Evolutionary conservation across 2,329 filamentous ascomycete genomes (phyloP).

Genomic region (Colletotrichum siamense): DNA sequence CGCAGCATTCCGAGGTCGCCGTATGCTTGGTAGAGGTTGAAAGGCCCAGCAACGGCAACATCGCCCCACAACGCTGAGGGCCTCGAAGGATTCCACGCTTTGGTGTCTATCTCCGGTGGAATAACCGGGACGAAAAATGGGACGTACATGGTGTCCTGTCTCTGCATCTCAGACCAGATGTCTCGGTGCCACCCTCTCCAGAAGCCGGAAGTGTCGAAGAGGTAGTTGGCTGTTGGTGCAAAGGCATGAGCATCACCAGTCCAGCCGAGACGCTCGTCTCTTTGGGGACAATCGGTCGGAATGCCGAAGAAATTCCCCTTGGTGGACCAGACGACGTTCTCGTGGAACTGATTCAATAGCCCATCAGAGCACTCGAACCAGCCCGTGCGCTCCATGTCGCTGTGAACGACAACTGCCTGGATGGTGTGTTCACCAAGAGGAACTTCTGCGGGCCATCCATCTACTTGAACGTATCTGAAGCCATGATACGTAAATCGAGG

Average conservation of each 20-base stretch:
- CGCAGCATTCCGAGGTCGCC: constrained; percentile 40
- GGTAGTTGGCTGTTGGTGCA: constrained; percentile 53
- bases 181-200: constrained; percentile 56
- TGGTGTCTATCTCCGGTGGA: background rate
- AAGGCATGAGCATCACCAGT: constrained; percentile 58
- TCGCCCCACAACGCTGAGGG: constrained; percentile 46
- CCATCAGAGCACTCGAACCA: constrained; percentile 56
- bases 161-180: constrained; percentile 36
- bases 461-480: constrained; percentile 56
- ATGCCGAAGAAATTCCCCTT: constrained; percentile 62
- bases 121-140: constrained; percentile 20
- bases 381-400: constrained; percentile 55
- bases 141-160: constrained; percentile 24
- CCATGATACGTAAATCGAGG: constrained; percentile 59
- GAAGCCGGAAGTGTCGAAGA: constrained; percentile 59
- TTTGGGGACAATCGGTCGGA: constrained; percentile 63
- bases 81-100: background rate
- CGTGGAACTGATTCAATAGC: constrained; percentile 57
- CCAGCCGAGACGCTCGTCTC: constrained; percentile 61
- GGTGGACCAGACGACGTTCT: constrained; percentile 62
- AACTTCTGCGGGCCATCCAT: constrained; percentile 41
- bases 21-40: constrained; percentile 42
- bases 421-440: constrained; percentile 24
- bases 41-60: constrained; percentile 44
- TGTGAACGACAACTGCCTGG: constrained; percentile 47